Percentiles rank a stretch among this genome's conserved stretches.
phyloP scores from a whole-genome alignment of 169 alveolate species.

The Theileria parva region DNA sequence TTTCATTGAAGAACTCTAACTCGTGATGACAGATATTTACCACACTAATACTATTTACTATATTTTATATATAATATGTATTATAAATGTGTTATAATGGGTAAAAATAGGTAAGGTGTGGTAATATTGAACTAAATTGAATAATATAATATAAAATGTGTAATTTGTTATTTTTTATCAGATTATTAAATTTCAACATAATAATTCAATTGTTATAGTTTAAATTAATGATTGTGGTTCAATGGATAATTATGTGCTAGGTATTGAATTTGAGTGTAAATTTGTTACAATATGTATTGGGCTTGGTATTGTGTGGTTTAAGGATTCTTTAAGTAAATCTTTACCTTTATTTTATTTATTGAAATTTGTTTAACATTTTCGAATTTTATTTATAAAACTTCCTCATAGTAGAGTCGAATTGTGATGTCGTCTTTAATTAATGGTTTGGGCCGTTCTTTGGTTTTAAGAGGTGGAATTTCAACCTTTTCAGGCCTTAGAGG shows the following conservation, averaged over 20 bases:
- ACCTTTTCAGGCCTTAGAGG: constrained; percentile 2
- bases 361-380: background rate
- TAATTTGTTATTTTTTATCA: background rate
- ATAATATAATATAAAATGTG: background rate
- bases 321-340: background rate
- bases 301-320: background rate
- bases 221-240: background rate
- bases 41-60: background rate
- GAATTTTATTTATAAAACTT: too few relatives aligned
- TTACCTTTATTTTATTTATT: background rate
- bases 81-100: background rate
- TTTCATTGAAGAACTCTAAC: too few relatives aligned
- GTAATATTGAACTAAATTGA: background rate
- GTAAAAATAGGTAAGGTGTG: background rate
- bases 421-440: background rate
- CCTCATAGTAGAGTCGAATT: background rate
- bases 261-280: background rate
- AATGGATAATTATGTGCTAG: background rate
- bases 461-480: background rate
- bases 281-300: background rate
- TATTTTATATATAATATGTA: too few relatives aligned
- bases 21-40: background rate
- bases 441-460: constrained; percentile 3
- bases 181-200: too few relatives aligned
- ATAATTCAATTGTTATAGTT: too few relatives aligned